A percentile compares a stretch with the other conserved stretches of the same genome.
These are phyloP conservation scores for Populus trichocarpa DNA, from an alignment of 441 rosid genomes.

Conservation along the genomic window DNA sequence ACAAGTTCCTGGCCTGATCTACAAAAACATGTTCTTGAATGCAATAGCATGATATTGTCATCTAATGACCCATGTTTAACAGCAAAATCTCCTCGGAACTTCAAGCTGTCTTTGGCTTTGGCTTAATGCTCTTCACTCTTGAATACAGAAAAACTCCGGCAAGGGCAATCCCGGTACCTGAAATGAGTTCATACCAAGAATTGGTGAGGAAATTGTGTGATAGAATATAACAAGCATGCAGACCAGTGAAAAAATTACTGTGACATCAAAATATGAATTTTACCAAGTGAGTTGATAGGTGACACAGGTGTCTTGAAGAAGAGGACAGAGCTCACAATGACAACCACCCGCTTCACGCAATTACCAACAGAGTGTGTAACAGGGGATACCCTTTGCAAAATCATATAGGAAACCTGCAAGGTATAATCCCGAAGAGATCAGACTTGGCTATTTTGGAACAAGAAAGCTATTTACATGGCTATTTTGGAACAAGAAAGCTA, in stretches of 20 bases:
- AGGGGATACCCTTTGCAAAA: conserved; percentile 92
- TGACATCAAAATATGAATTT: conserved; percentile 3
- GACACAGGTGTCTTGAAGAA: conserved; percentile 87
- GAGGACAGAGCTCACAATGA: conserved; percentile 93
- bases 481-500: not conserved
- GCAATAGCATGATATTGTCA: not conserved
- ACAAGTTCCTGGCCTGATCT: conserved; percentile 21
- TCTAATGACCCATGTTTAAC: conserved; percentile 17
- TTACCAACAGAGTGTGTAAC: conserved; percentile 98
- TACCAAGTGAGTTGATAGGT: conserved; percentile 80
- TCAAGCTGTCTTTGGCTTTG: conserved; percentile 77
- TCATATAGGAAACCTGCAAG: conserved; percentile 90
- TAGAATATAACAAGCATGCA: not conserved
- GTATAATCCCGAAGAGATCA: conserved; percentile 3
- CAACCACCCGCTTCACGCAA: conserved; percentile 98
- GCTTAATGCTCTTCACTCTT: conserved; percentile 86
- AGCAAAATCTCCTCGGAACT: conserved; percentile 14
- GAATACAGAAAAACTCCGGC: conserved; percentile 95
- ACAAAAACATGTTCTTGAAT: conserved; percentile 14
- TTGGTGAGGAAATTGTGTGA: not conserved
- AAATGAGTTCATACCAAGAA: not conserved
- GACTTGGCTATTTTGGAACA: not conserved
- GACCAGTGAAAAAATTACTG: not conserved
- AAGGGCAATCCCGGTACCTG: conserved; percentile 96
- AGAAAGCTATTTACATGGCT: not conserved